Base-by-base conservation (phyloP, 1,284 basidiomycete species). In the Blastosporella zonata region DNA sequence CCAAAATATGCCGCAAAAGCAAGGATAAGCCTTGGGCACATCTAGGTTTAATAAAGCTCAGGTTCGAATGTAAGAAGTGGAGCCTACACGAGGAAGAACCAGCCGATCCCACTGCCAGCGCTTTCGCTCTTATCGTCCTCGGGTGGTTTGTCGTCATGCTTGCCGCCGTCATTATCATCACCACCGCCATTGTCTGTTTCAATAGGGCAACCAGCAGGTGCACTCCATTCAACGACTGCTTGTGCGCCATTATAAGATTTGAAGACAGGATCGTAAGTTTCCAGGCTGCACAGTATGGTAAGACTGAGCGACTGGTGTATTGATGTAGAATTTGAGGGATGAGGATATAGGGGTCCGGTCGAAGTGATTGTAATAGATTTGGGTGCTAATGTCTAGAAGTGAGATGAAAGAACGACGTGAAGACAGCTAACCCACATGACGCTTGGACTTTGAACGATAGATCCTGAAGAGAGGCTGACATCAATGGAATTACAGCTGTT, bases 61-160 rank as follows among this genome's bases (percentile, higher is more conserved):
- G 15, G 15, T 47, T 22, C 29, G 2, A 29, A 39, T 12, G 8
- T 34, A 41, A 13, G 28, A 35, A 39, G 9, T n/a, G 35, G 39
- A 33, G 75, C 88, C 67, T 62, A 88, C 88, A 90, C 70, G 20
- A 90, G 71, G 72, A 92, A 88, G 72, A 92, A 92, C 75, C 85
- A 90, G 3, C 88, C 85, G 33, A 91, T 69, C 15, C 87, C 87
- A 59, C 83, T 87, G 8, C 87, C 84, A n/a, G 82, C 76, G 49
- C 59, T 70, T 61, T 51, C 38, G 28, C 53, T 41, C 3, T 51
- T 59, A 29, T 64, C 58, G 25, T 58, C 63, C 36, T 65, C 61
- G 1, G 49, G 55, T 20, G 57, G 63, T 8, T 60, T 63, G n/a
- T 67, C 60, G 6, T 61, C 66, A 10, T 67, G 40, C 9, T 34